Conservation (phyloP, 164 flowering plant genomes). For the Vitis amurensis region DNA sequence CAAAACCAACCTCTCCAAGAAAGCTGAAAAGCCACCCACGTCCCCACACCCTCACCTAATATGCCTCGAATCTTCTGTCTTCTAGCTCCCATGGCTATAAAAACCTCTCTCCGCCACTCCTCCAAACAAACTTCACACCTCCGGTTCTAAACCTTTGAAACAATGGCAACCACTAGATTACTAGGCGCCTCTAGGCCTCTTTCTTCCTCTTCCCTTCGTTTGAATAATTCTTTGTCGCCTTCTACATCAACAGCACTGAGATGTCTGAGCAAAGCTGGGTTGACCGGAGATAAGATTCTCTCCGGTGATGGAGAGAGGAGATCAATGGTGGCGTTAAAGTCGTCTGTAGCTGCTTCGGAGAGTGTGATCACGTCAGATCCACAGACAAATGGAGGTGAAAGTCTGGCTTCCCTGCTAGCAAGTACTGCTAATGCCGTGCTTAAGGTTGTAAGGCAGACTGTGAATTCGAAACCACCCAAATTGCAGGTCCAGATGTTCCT, state of each 20-base stretch:
- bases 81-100: neutral
- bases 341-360: conserved; percentile 20
- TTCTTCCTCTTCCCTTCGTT: conserved; percentile 1
- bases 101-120: neutral
- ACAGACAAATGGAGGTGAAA: conserved; percentile 8
- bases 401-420: conserved; percentile 21
- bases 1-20: conserved; percentile 24
- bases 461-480: conserved; percentile 29
- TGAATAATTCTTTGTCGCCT: conserved; percentile 8
- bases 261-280: conserved; percentile 11
- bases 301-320: conserved; percentile 15
- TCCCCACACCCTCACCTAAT: conserved; percentile 23
- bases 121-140: too few species aligned
- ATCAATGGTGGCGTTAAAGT: conserved; percentile 19
- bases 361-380: conserved; percentile 15
- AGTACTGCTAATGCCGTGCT: conserved; percentile 10
- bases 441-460: conserved; percentile 14
- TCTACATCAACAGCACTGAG: conserved; percentile 4
- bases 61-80: conserved; percentile 49
- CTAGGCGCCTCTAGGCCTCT: conserved; percentile 26
- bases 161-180: conserved; percentile 43
- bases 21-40: conserved; percentile 6
- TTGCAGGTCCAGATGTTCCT: conserved; percentile 43
- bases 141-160: neutral
- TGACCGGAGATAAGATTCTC: conserved; percentile 10